Percentiles rank a stretch among this genome's conserved stretches.
Conservation (phyloP, 1,284 basidiomycete species). For the Cystobasidiaceae sp. region DNA sequence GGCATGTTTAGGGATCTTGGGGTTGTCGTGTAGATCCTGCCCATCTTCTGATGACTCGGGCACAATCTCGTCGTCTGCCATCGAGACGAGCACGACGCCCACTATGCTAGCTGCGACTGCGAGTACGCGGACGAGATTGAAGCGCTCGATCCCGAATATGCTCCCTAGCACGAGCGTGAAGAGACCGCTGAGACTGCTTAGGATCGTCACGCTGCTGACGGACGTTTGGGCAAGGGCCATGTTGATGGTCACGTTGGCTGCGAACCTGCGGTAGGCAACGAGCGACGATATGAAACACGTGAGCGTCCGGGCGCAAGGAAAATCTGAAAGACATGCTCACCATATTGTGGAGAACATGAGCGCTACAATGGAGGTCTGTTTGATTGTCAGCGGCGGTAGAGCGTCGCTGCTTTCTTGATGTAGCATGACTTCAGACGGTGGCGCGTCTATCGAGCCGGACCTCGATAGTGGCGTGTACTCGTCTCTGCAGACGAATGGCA, state of each 20-base stretch:
- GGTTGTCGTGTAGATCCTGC: conserved; percentile 37
- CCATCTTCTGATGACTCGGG: conserved; percentile 51
- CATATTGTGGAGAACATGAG: conserved; percentile 58
- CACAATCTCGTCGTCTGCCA: conserved; percentile 50
- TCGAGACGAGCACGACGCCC: conserved; percentile 76
- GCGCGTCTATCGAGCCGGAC: conserved; percentile 3
- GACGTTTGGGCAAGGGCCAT: conserved; percentile 75
- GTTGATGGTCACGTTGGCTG: conserved; percentile 85
- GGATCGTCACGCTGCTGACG: conserved; percentile 82
- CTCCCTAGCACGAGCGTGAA: conserved; percentile 85
- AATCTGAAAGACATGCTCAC: conserved; percentile 6
- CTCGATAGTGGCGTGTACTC: conserved; percentile 27
- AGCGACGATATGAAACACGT: conserved; percentile 33
- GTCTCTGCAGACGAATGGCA: conserved; percentile 11
- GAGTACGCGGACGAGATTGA: conserved; percentile 69
- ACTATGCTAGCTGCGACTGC: conserved; percentile 77
- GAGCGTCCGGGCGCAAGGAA: background rate
- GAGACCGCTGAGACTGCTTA: conserved; percentile 85
- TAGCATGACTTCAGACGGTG: conserved; percentile 23
- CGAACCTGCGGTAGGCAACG: conserved; percentile 65
- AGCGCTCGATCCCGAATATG: conserved; percentile 72
- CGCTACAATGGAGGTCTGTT: conserved; percentile 71
- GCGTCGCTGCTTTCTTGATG: conserved; percentile 12
- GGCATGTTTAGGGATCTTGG: conserved; percentile 39
- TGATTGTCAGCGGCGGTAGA: conserved; percentile 55